Evolutionary conservation across 805 yeast genomes (phyloP).

Genomic region (Candida berthetii): DNA sequence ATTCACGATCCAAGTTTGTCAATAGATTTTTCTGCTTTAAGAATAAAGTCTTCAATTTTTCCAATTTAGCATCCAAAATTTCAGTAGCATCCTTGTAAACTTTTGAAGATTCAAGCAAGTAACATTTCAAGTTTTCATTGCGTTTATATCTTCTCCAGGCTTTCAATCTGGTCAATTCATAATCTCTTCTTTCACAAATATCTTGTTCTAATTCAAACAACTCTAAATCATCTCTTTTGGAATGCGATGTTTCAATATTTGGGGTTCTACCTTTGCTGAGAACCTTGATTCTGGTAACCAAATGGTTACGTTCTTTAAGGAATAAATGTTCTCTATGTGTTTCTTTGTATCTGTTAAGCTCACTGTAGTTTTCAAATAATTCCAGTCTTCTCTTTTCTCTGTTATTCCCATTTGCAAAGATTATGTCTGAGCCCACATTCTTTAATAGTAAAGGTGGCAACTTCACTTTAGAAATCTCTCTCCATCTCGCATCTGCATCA

Average conservation of each 20-base stretch:
- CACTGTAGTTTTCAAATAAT: conserved; percentile 15
- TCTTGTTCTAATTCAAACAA: conserved; percentile 19
- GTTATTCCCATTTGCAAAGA: conserved; percentile 22
- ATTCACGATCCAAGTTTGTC: conserved; percentile 17
- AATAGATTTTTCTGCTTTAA: conserved; percentile 21
- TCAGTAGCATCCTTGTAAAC: conserved; percentile 19
- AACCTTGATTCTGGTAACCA: conserved; percentile 1
- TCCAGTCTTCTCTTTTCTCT: conserved; percentile 21
- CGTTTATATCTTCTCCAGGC: conserved; percentile 18
- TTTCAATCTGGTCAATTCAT: conserved; percentile 21
- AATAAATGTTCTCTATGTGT: conserved; percentile 5
- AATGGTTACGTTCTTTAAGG: neutral
- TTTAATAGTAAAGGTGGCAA: neutral
- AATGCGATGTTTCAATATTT: conserved; percentile 2
- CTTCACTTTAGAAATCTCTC: neutral
- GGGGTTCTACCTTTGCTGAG: conserved; percentile 3
- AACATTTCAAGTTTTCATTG: conserved; percentile 18
- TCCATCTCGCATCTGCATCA: neutral
- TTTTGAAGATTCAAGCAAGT: conserved; percentile 18
- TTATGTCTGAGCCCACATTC: conserved; percentile 8
- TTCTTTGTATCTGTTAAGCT: conserved; percentile 12
- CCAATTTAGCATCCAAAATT: conserved; percentile 21
- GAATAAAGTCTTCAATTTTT: conserved; percentile 25
- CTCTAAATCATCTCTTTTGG: conserved; percentile 3
- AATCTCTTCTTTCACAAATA: conserved; percentile 26